Conservation (phyloP, 2,329 filamentous ascomycete species). For the Scolecobasidium constrictum region DNA sequence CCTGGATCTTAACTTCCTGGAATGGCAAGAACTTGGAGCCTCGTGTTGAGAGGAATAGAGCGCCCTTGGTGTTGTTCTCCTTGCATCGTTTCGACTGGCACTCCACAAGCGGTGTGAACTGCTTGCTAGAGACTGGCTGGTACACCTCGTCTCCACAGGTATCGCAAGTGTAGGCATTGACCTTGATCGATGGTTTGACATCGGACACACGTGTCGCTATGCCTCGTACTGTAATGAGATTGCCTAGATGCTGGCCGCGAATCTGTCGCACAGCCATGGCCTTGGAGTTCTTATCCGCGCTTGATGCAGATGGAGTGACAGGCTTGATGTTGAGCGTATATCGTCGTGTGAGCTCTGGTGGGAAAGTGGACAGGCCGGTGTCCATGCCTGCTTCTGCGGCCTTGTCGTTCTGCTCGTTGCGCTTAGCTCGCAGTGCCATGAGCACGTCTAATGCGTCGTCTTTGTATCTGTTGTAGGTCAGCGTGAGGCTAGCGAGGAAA, state of each 20-base stretch:
- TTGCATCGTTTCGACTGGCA: conserved; percentile 88
- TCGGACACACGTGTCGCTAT: conserved; percentile 94
- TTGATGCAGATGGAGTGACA: conserved; percentile 59
- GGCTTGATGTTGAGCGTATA: conserved; percentile 98
- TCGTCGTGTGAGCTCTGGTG: conserved; percentile 79
- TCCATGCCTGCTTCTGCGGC: conserved; percentile 34
- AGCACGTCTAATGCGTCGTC: conserved; percentile 95
- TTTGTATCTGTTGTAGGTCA: conserved; percentile 60
- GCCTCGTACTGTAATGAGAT: conserved; percentile 85
- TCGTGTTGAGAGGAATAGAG: conserved; percentile 87
- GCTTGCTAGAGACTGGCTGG: conserved; percentile 84
- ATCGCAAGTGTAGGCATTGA: conserved; percentile 97
- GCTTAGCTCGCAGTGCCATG: conserved; percentile 79
- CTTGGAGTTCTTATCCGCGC: conserved; percentile 46
- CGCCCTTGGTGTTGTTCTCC: conserved; percentile 82
- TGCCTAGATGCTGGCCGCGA: conserved; percentile 81
- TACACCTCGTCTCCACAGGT: conserved; percentile 95
- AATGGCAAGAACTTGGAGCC: conserved; percentile 96
- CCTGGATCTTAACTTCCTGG: conserved; percentile 97
- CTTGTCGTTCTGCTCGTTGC: conserved; percentile 63
- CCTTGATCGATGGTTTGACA: conserved; percentile 93
- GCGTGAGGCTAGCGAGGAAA: not conserved
- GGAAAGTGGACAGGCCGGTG: conserved; percentile 63
- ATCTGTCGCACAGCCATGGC: conserved; percentile 87
- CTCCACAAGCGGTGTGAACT: conserved; percentile 75